Base-by-base conservation (phyloP, 176 grass and related monocot genomes). In the Triticum dicoccoides region DNA sequence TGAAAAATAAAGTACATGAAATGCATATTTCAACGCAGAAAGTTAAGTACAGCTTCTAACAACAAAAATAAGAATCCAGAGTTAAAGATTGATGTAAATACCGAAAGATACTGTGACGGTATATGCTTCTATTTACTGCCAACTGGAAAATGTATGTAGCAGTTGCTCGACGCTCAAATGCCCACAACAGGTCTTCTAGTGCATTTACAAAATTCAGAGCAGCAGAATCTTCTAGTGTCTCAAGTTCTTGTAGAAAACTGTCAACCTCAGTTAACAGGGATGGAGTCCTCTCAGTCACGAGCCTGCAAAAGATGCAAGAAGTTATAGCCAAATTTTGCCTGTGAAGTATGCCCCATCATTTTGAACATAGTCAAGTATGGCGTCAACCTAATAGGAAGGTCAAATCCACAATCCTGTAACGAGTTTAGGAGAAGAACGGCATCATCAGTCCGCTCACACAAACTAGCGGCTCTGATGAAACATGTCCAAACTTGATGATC, bases 401-500 rank as follows among this genome's bases (percentile, higher is more conserved):
- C 96, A 89, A 98, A 98, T 83, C 91, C 96, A 82, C 83, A 92
- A 75, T 94, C 86, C 29, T 79, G 73, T 85, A 98, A 83, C 78
- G 93, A 83, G 14, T 90, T 87, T 69, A 98, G 88, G 80, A 98
- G 96, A 82, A 94, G 81, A 69, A 94, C 75, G 10, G 91, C 89
- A 65, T 94, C 88, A 85, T 92, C 88, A 88, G 69, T 92, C 63
- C 84, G 79, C 74, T 98, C 84, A 33, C 93, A 98, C 71, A 98
- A 88, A 94, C 93, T 98, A 84, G 96, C 91, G 61, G 96, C 96
- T 42, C 96, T 92, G 45, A 98, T 89, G 76, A 95, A 98, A 86
- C 93, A 92, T 87, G 91, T 98, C 96, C 96, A 98, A 84, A 98
- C 92, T 78, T 89, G 92, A 88, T 98, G 93, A 62, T 95, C 96